Evolutionary conservation across 768 basidiomycete genomes (phyloP), one percentile per base, ranked within the genome.

Genomic region (Lactarius hengduanensis): DNA sequence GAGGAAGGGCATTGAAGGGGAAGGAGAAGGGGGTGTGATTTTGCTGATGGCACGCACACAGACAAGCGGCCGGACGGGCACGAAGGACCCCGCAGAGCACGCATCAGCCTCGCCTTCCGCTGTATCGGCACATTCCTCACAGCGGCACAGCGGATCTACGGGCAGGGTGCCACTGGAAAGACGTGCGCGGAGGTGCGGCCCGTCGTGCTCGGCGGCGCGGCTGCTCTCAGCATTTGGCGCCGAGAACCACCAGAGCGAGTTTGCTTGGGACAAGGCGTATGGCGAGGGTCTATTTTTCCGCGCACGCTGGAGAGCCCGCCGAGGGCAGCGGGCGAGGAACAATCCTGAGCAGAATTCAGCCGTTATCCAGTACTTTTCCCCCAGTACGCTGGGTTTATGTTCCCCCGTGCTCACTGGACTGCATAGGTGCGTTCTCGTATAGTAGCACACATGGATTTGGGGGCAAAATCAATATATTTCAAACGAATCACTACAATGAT

Each of bases 91-190:
- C 34, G 76, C 78, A 54, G 78, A 82, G 70, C 73, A 78, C 82
- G 91, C 57, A 91, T 93, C 73, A 91, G 90, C 72, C 75, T 92
- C 71, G 93, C 91, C 10, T 92, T 93, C 76, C 80, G 91, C 45
- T 80, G 82, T 64, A 92, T 93, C 54, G 89, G 88, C 41, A 93
- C 91, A n/a, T 93, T 90, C 76, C 75, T 92, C 67, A 81, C 80
- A 15, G 74, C 73, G 4, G 20, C 36, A 18, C 32, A 78, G 40
- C 77, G 71, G 58, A 93, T 93, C 11, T 92, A 80, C 72, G 91
- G 92, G 0, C 89, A 90, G 70, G 92, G 91, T 1, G 88, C 87
- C 57, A 84, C 75, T 26, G 26, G 26, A 0, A 92, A 92, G 78
- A 83, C 79, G 3, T 79, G 71, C 60, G 84, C 80, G 47, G 77